Evolutionary conservation across 345 rosid species (phyloP).

Genomic region (Schrenkiella parvula): DNA sequence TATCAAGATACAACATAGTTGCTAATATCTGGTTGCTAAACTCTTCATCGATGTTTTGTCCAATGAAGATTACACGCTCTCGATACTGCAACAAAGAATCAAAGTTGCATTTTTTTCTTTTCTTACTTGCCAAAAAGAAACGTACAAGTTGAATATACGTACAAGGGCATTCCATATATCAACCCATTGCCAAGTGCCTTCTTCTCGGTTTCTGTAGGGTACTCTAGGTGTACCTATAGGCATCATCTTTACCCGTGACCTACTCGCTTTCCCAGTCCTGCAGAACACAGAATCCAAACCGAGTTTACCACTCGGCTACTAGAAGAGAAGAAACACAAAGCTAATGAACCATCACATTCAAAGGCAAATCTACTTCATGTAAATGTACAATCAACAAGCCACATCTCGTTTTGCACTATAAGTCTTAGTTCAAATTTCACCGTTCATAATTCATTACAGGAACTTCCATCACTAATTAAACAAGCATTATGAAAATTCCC

Average conservation of each 20-base stretch:
- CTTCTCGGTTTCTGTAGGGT: slow-evolving; percentile 66
- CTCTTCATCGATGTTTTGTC: slow-evolving; percentile 71
- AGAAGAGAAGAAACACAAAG: not conserved
- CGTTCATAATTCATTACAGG: not conserved
- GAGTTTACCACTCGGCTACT: not conserved
- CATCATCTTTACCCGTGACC: slow-evolving; percentile 66
- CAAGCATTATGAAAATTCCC: not conserved
- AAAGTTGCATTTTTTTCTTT: not conserved
- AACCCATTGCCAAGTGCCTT: slow-evolving; percentile 86
- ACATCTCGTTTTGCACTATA: not conserved
- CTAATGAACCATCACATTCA: not conserved
- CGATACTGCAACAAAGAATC: slow-evolving; percentile 62
- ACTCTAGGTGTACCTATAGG: slow-evolving; percentile 80
- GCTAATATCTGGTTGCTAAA: slow-evolving; percentile 89
- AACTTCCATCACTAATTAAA: not conserved
- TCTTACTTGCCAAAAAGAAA: not conserved
- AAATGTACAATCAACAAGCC: not conserved
- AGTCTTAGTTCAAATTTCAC: not conserved
- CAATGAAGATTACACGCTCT: slow-evolving; percentile 80
- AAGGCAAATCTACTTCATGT: not conserved
- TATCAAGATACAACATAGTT: slow-evolving; percentile 89
- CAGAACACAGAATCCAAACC: slow-evolving; percentile 12
- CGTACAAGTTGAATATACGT: slow-evolving; percentile 31
- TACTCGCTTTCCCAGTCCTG: slow-evolving; percentile 47
- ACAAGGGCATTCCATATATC: slow-evolving; percentile 90